Percentiles rank a stretch among this genome's conserved stretches.
Evolutionary conservation across 177 flowering plant species (phyloP).

Genomic region (Telopea speciosissima): DNA sequence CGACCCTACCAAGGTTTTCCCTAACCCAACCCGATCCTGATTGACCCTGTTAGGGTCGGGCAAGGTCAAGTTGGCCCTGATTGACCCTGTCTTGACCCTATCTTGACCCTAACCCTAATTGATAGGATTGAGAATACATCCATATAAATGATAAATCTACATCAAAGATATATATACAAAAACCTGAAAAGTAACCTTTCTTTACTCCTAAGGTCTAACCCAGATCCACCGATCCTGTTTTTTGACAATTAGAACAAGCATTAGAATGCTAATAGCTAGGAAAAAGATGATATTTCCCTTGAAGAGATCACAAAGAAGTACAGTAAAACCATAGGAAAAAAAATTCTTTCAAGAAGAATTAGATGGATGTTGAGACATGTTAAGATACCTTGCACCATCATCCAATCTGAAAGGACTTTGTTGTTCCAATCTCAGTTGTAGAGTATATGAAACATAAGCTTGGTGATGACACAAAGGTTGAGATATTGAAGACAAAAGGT

Average conservation of each 20-base stretch:
- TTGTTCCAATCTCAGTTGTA: constrained; percentile 24
- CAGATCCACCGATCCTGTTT: constrained; percentile 81
- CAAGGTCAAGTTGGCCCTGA: too few relatives aligned
- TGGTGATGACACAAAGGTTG: constrained; percentile 7
- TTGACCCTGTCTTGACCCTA: too few relatives aligned
- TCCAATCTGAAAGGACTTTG: constrained; percentile 23
- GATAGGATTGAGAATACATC: too few relatives aligned
- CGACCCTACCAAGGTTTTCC: too few relatives aligned
- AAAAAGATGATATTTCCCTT: background rate
- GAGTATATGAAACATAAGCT: constrained; percentile 21
- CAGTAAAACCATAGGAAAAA: background rate
- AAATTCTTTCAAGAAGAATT: too few relatives aligned
- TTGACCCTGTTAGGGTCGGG: too few relatives aligned
- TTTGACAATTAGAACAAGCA: background rate
- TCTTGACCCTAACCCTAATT: too few relatives aligned
- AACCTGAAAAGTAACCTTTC: constrained; percentile 84
- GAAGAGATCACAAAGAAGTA: background rate
- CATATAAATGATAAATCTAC: too few relatives aligned
- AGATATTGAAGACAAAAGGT: constrained; percentile 26
- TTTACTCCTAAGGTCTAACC: constrained; percentile 80
- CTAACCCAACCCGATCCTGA: too few relatives aligned
- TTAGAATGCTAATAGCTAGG: background rate
- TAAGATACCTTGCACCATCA: constrained; percentile 24
- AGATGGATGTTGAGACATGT: constrained; percentile 17
- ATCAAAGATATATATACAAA: too few relatives aligned